A percentile compares a stretch with the other conserved stretches of the same genome.
phyloP scores from a whole-genome alignment of 805 yeast species.

The Yamadazyma sp. region DNA sequence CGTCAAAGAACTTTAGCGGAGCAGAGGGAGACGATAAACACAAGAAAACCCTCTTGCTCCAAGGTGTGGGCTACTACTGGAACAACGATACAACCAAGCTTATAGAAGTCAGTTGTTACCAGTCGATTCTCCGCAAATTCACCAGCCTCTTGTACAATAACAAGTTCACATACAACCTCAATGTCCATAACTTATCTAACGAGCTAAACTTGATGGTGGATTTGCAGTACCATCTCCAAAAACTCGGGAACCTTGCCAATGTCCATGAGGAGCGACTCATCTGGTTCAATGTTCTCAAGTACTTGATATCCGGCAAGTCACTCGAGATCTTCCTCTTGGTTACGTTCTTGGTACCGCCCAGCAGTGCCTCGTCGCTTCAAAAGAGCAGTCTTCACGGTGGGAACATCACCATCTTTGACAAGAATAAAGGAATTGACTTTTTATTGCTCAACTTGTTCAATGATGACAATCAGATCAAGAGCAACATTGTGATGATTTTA shows the following conservation, averaged over 20 bases:
- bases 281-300: constrained; percentile 44
- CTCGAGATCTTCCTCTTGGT: constrained; percentile 39
- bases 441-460: constrained; percentile 42
- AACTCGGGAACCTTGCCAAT: constrained; percentile 22
- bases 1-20: constrained; percentile 38
- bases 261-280: constrained; percentile 29
- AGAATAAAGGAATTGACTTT: constrained; percentile 45
- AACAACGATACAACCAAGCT: constrained; percentile 40
- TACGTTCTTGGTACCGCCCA: constrained; percentile 44
- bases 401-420: constrained; percentile 40
- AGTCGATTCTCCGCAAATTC: constrained; percentile 35
- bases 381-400: constrained; percentile 40
- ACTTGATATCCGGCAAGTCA: constrained; percentile 41
- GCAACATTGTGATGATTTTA: constrained; percentile 40
- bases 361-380: constrained; percentile 37
- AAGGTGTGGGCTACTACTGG: constrained; percentile 47
- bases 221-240: constrained; percentile 42
- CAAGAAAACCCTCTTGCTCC: constrained; percentile 26
- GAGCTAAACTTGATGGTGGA: constrained; percentile 44
- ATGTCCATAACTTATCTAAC: constrained; percentile 36
- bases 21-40: constrained; percentile 9
- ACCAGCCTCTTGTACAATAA: constrained; percentile 32
- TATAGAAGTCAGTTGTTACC: constrained; percentile 43
- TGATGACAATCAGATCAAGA: constrained; percentile 38
- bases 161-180: constrained; percentile 32